phyloP scores from a whole-genome alignment of 2,329 filamentous ascomycete species.

The Keithomyces neogunnii region DNA sequence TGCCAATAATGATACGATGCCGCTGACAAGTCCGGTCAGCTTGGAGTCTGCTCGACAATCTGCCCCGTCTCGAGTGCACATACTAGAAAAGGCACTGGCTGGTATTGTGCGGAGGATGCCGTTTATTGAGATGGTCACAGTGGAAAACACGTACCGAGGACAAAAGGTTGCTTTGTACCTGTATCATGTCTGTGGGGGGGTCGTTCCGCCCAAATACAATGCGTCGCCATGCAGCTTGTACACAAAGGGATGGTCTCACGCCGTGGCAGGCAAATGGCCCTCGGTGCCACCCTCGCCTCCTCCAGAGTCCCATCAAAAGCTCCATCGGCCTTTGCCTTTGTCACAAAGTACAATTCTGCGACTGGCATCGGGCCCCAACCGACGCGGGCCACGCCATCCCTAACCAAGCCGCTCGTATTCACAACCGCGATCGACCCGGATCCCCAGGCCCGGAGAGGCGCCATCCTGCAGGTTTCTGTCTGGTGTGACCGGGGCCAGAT shows the following conservation, averaged over 20 bases:
- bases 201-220: neutral
- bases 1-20: no score
- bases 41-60: no score
- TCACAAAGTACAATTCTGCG: neutral
- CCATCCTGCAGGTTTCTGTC: neutral
- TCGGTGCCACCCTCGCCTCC: neutral
- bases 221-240: neutral
- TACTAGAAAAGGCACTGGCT: no score
- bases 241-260: neutral
- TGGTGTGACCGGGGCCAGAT: neutral
- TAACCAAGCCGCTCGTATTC: conserved; percentile 2
- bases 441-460: neutral
- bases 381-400: neutral
- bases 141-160: no score
- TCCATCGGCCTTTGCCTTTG: neutral
- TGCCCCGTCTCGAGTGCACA: no score
- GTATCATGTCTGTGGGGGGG: neutral
- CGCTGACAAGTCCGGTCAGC: no score
- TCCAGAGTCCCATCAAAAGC: neutral
- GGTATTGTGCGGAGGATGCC: no score
- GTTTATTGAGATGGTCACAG: no score
- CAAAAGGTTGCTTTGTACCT: no score
- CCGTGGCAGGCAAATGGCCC: neutral
- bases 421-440: conserved; percentile 1
- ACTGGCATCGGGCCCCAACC: neutral